Conservation (phyloP, 805 yeast species). For the Wickerhamomyces strasburgensis region DNA sequence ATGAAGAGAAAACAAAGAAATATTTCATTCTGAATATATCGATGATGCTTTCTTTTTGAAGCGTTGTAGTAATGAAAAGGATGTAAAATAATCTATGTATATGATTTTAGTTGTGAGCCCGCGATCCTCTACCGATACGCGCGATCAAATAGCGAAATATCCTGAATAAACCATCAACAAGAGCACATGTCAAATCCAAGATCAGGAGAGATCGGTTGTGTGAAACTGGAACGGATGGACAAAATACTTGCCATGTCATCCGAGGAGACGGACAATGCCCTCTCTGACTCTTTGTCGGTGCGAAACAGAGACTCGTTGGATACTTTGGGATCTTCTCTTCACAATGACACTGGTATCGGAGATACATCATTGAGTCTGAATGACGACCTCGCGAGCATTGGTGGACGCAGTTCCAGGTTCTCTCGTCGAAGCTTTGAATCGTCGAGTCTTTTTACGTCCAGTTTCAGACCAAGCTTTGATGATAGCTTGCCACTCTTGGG, state of each 20-base stretch:
- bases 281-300: conserved; percentile 2
- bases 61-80: too few species aligned
- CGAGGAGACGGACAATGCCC: too few species aligned
- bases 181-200: too few species aligned
- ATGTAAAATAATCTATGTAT: too few species aligned
- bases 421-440: conserved; percentile 29
- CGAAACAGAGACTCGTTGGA: conserved; percentile 6
- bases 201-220: too few species aligned
- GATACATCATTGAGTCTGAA: conserved; percentile 25
- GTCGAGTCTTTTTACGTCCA: conserved; percentile 24
- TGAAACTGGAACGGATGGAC: too few species aligned
- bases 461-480: conserved; percentile 30
- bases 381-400: conserved; percentile 30
- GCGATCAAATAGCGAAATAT: too few species aligned
- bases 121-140: too few species aligned
- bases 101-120: too few species aligned
- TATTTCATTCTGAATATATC: too few species aligned
- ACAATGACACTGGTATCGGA: conserved; percentile 11
- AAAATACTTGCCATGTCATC: too few species aligned
- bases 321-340: conserved; percentile 13
- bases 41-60: neutral
- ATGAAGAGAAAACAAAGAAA: neutral
- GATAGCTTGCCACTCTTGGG: conserved; percentile 35
- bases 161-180: too few species aligned
- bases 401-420: conserved; percentile 14